Evolutionary conservation across 2,329 filamentous ascomycete genomes (phyloP), one percentile per base, ranked within the genome.

Genomic region (Clarireedia monteithiana): DNA sequence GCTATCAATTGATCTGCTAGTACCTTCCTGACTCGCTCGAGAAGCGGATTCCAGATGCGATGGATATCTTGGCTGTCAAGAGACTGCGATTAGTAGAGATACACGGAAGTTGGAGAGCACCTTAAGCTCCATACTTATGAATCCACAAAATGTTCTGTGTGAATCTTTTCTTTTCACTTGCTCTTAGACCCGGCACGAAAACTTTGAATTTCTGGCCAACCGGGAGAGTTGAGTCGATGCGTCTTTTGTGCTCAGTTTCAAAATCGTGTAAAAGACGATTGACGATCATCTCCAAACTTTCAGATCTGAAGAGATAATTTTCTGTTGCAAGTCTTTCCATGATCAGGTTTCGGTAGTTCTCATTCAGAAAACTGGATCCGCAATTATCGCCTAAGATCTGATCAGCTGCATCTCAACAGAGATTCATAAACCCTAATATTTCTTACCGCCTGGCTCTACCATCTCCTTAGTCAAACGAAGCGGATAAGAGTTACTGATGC

Each of bases 401-500:
- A 34, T 34, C 30, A 34, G 30, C 30, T 5, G 10, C 30, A 34
- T 14, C 30, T 34, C 30, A 34, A 9, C 10, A 4, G 10, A 34
- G 30, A 12, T 34, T 14, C 26, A 27, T 27, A 5, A 27, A 27
- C 12, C 3, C 4, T 34, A 9, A 9, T 2, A 6, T 14, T 52
- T 4, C 50, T 17, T 59, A 62, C 61, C 62, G 17, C 52, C 53
- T 3, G 62, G 50, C 10, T 50, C 12, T 12, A 57, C 57, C n/a
- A 55, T 54, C 49, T 65, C 63, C n/a, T 48, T 47, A 6, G 44
- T 55, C 5, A 68, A 55, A 15, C 64, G 53, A n/a, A 67, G 48
- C 2, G 66, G 64, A 6, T 57, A 59, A 2, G 55, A 55, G 10
- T 51, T 59, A 38, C 58, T 58, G 12, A 68, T 60, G 1, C 50